Evolutionary conservation across 768 basidiomycete genomes (phyloP), one percentile per base, ranked within the genome.

Genomic region (Suillus plorans): DNA sequence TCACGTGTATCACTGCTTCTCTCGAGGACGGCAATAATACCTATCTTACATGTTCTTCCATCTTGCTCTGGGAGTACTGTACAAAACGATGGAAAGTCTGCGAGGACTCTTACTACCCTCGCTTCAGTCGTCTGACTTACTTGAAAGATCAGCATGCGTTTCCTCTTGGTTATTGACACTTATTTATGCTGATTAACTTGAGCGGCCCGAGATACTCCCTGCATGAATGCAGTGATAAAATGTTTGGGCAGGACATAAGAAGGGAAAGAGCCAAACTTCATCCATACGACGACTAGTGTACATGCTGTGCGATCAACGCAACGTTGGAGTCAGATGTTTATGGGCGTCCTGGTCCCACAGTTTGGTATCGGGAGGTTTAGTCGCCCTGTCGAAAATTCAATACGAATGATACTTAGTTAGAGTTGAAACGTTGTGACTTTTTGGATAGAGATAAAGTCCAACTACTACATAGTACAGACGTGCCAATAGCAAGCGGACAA

Each of bases 11-110:
- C 52, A 39, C 64, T 64, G 63, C 31, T 49, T 64, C 37, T 66
- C 47, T 37, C 39, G 63, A 58, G 65, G 65, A 66, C n/a, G 41
- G 49, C 57, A 66, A 56, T 63, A 66, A 66, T 66, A 66, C 57
- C 64, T 52, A 64, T 37, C 41, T 61, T 50, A 47, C 25, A 36
- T 62, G 28, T 42, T 41, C 57, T 58, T 58, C 39, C 37, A 25
- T 8, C 39, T 58, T 59, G 12, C 41, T 59, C 31, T 59, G 58
- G 34, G 36, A 55, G 31, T 55, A 34, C 53, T 55, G 36, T 34
- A 36, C 34, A 34, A 34, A 55, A n/a, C 34, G 20, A n/a, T n/a
- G 31, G 53, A 55, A 36, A 55, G 10, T 20, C 25, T 34, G 49
- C 31, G n/a, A 56, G 28, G 16, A 39, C 16, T 31, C n/a, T 20